A percentile compares a stretch with the other conserved stretches of the same genome.
Conservation (phyloP, 1,284 basidiomycete genomes). For the Fomitopsis palustris region DNA sequence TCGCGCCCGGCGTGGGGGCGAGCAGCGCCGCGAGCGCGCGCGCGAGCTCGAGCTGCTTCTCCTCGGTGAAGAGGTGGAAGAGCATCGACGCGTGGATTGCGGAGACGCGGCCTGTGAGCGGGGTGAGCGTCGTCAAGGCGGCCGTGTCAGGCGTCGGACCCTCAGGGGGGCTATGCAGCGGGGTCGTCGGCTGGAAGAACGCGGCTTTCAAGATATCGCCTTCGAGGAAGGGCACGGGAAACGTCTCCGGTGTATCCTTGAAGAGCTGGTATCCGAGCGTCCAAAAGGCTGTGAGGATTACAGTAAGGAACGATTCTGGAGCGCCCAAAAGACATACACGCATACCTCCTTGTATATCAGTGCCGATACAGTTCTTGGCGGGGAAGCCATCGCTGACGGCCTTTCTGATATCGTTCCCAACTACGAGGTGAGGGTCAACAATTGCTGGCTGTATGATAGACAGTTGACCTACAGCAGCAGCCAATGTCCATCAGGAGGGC, state of each 20-base stretch:
- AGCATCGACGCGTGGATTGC: constrained; percentile 46
- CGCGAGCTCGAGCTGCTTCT: constrained; percentile 39
- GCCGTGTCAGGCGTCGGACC: constrained; percentile 28
- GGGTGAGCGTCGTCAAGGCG: constrained; percentile 36
- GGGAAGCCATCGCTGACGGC: constrained; percentile 37
- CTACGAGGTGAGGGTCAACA: constrained; percentile 16
- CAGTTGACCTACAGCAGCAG: constrained; percentile 41
- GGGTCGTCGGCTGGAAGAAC: constrained; percentile 24
- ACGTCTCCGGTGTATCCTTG: constrained; percentile 32
- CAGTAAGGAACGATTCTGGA: no score
- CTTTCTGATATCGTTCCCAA: constrained; percentile 42
- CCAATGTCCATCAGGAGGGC: constrained; percentile 44
- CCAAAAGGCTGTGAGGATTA: constrained; percentile 28
- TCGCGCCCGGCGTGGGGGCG: constrained; percentile 33
- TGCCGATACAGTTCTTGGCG: constrained; percentile 28
- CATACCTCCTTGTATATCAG: constrained; percentile 31
- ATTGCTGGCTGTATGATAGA: not conserved
- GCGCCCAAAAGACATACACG: not conserved
- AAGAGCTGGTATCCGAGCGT: constrained; percentile 32
- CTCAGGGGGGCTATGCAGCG: constrained; percentile 20
- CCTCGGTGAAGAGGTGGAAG: constrained; percentile 51
- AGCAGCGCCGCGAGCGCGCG: constrained; percentile 36
- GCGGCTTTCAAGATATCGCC: constrained; percentile 41
- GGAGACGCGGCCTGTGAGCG: constrained; percentile 41
- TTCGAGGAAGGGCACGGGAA: constrained; percentile 43